Percentiles rank a stretch among this genome's conserved stretches.
phyloP scores from a whole-genome alignment of 1,284 basidiomycete genomes.

The Irpex rosettiformis region DNA sequence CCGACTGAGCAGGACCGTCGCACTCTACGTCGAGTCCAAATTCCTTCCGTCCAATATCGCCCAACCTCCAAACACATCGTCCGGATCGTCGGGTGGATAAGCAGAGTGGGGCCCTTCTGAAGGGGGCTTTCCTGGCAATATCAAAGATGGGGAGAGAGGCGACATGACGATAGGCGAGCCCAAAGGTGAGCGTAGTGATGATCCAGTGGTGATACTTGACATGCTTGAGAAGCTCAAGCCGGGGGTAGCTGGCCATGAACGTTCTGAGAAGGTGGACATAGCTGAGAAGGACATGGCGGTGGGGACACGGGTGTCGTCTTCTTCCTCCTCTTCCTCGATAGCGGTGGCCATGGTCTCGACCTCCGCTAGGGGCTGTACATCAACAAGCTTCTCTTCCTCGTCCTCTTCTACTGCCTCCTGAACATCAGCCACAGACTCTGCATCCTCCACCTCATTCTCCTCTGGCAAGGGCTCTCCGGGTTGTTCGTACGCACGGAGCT shows the following conservation, averaged over 20 bases:
- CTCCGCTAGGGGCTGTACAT: too few relatives aligned
- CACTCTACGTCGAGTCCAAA: not conserved
- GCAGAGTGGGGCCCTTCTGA: not conserved
- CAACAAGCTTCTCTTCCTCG: too few relatives aligned
- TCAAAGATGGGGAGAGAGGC: constrained; percentile 2
- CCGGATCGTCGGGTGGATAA: not conserved
- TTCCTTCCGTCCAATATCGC: not conserved
- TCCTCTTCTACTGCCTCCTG: too few relatives aligned
- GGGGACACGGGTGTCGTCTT: not conserved
- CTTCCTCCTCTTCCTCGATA: not conserved
- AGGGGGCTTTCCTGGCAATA: not conserved
- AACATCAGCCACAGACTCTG: too few relatives aligned
- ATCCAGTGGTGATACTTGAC: not conserved
- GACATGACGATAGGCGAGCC: constrained; percentile 7
- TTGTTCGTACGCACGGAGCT: not conserved
- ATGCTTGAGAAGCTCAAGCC: constrained; percentile 6
- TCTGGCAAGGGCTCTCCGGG: not conserved
- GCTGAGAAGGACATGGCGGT: constrained; percentile 2
- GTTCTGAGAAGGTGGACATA: constrained; percentile 1
- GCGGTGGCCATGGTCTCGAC: too few relatives aligned
- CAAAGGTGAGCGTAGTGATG: not conserved
- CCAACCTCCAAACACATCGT: not conserved
- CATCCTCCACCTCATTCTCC: too few relatives aligned
- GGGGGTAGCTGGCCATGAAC: constrained; percentile 13
- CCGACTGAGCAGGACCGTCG: too few relatives aligned